Evolutionary conservation across 441 rosid genomes (phyloP), one percentile per base, ranked within the genome.

Genomic region (Populus hybrid): DNA sequence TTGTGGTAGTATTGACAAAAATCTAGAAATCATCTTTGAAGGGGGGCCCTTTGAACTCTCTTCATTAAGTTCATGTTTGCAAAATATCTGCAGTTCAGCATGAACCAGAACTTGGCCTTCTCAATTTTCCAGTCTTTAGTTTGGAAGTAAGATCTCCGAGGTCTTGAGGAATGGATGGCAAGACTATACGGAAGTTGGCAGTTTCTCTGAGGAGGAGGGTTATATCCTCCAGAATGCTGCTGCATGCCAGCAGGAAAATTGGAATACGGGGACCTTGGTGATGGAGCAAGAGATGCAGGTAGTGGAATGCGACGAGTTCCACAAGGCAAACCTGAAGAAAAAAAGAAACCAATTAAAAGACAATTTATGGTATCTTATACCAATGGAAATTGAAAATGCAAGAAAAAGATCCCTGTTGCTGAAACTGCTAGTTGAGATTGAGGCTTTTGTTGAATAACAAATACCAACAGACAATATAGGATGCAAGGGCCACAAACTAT

Each of bases 281-380:
- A n/a, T 16, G 76, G 66, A 68, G 32, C 36, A 11, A 24, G 20
- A 28, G 46, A 34, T 21, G 50, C 0, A 61, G 67, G 7, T 30
- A 24, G 14, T 32, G 61, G 42, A 68, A 24, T 6, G 66, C 46
- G 23, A 32, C 23, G 16, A 74, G 23, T 1, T 71, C 35, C 64
- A 75, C 77, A 30, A 68, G 40, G 75, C 8, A 74, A 61, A 71
- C 79, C 83, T 77, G 72, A 71, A 64, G 63, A 16, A 74, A 34
- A 42, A 69, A 72, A 69, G 10, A 40, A 24, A 75, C 35, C 18
- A 40, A 30, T 72, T 61, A 50, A 34, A 75, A 72, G 64, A 69
- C 42, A 63, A 32, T 11, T 1, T 38, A 8, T 38, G 11, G 42
- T 38, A 38, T 9, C 10, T 8, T 8, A 38, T 38, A 10, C 42